These are phyloP conservation scores for Thraustotheca clavata DNA, from an alignment of 352 stramenopile species.

Conservation along the genomic window DNA sequence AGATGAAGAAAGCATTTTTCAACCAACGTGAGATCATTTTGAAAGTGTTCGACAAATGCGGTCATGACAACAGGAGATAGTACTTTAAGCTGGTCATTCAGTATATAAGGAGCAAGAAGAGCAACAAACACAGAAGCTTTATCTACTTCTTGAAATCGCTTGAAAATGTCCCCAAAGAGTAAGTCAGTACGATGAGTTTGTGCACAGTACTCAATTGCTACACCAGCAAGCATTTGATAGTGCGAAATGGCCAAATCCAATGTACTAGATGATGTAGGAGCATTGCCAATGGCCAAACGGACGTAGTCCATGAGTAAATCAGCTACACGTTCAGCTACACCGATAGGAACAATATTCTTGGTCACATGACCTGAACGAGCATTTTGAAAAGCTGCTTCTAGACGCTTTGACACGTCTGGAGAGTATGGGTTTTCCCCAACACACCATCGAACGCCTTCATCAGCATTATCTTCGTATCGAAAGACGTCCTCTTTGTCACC, in stretches of 20 bases:
- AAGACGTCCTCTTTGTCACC: conserved; percentile 85
- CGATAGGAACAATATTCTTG: conserved; percentile 86
- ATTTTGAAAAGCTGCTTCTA: conserved; percentile 81
- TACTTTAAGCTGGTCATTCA: conserved; percentile 88
- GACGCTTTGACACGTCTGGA: conserved; percentile 67
- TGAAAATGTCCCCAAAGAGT: conserved; percentile 84
- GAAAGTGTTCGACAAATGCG: conserved; percentile 88
- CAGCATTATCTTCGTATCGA: conserved; percentile 66
- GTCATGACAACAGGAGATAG: conserved; percentile 89
- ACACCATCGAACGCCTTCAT: conserved; percentile 65
- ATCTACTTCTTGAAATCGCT: conserved; percentile 67
- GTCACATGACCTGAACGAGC: conserved; percentile 68
- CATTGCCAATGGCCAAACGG: conserved; percentile 77
- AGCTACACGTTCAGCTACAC: conserved; percentile 78
- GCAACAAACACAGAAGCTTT: conserved; percentile 89
- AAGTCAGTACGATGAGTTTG: conserved; percentile 79
- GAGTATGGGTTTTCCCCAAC: conserved; percentile 66
- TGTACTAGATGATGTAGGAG: conserved; percentile 33
- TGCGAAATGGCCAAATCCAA: conserved; percentile 87
- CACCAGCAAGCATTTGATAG: conserved; percentile 93
- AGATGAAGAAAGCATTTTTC: conserved; percentile 93
- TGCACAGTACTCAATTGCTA: conserved; percentile 94
- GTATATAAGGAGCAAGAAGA: conserved; percentile 91
- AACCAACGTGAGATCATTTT: conserved; percentile 49
- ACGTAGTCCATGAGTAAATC: conserved; percentile 88